These are phyloP conservation scores for Linnemannia hyalina DNA, from an alignment of 192 early-diverging fungal species.

Conservation along the genomic window DNA sequence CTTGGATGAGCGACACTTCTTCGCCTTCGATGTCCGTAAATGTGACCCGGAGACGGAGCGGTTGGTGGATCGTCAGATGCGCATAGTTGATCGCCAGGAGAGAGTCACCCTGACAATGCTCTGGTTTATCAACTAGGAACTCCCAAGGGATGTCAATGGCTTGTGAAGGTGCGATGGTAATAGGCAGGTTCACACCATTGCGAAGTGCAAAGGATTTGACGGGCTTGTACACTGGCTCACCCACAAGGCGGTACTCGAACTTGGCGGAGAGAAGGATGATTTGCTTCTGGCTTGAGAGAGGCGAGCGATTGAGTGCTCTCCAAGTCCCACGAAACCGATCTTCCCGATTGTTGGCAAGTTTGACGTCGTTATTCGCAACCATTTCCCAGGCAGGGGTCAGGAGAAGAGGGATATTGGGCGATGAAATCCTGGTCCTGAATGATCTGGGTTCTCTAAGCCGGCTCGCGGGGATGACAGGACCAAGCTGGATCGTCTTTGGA, in stretches of 20 bases:
- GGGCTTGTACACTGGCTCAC: slow-evolving; percentile 41
- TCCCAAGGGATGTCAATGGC: slow-evolving; percentile 34
- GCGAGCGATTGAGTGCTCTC: slow-evolving; percentile 13
- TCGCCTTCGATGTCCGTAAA: slow-evolving; percentile 46
- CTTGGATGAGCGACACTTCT: slow-evolving; percentile 27
- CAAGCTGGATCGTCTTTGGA: slow-evolving; percentile 42
- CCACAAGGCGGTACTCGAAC: slow-evolving; percentile 53
- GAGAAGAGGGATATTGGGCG: not conserved
- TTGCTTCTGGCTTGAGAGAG: slow-evolving; percentile 9
- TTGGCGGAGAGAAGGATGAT: slow-evolving; percentile 18
- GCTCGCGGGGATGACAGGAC: slow-evolving; percentile 7
- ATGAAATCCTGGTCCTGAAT: slow-evolving; percentile 11
- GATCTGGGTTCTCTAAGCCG: slow-evolving; percentile 5
- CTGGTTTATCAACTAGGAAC: slow-evolving; percentile 39
- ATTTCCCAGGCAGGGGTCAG: not conserved
- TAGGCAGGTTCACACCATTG: slow-evolving; percentile 21
- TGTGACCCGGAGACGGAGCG: slow-evolving; percentile 53
- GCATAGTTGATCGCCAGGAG: slow-evolving; percentile 49
- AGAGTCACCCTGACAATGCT: slow-evolving; percentile 16
- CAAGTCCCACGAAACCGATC: slow-evolving; percentile 14
- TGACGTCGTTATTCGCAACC: slow-evolving; percentile 17
- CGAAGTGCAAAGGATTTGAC: slow-evolving; percentile 24
- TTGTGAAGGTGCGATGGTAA: slow-evolving; percentile 38
- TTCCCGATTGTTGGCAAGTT: not conserved
- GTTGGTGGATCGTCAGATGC: slow-evolving; percentile 45